Evolutionary conservation across 768 basidiomycete species (phyloP), one percentile per base, ranked within the genome.

Genomic region (Daedaleopsis nitida): DNA sequence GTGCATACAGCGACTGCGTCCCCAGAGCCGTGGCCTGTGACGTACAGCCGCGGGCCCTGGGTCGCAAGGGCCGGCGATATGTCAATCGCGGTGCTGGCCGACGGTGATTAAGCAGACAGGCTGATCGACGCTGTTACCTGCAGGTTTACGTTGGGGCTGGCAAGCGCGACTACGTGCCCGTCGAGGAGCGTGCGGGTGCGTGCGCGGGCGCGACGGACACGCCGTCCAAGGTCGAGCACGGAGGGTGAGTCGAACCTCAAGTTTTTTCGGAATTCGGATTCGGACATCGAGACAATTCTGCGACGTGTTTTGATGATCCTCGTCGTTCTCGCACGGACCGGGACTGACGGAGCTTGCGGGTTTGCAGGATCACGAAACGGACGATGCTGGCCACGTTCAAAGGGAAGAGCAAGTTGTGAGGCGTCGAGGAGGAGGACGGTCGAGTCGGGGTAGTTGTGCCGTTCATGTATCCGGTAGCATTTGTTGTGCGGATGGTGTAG

Each of bases 81-180:
- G 27, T 7, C 27, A 32, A 32, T 32, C 27, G 39, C 39, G 39
- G 39, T 17, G 39, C 17, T 12, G 13, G 39, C 39, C 39, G 39
- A 12, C 17, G 39, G 17, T 42, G 39, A 42, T 42, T 12, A 3
- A 12, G 52, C 44, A 43, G 52, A 42, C 55, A 10, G 35, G n/a
- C 51, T 49, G 21, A 24, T 21, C 47, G 23, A 24, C 23, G 23
- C 19, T 24, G 13, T 21, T n/a, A 6, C 19, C 23, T 24, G 14
- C 70, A 92, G 88, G 83, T 96, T 54, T 96, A 91, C 68, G 83
- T 93, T 16, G 94, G 94, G 5, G 75, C 84, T 7, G 76, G 81
- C 16, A 87, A 87, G 72, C 85, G 94, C 45, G 85, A 89, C 57
- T 96, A 90, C 73, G 83, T 91, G 38, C 79, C 84, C 19, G 73